A percentile compares a stretch with the other conserved stretches of the same genome.
Evolutionary conservation across 768 basidiomycete species (phyloP).

Genomic region (Tylopilus intermedius): DNA sequence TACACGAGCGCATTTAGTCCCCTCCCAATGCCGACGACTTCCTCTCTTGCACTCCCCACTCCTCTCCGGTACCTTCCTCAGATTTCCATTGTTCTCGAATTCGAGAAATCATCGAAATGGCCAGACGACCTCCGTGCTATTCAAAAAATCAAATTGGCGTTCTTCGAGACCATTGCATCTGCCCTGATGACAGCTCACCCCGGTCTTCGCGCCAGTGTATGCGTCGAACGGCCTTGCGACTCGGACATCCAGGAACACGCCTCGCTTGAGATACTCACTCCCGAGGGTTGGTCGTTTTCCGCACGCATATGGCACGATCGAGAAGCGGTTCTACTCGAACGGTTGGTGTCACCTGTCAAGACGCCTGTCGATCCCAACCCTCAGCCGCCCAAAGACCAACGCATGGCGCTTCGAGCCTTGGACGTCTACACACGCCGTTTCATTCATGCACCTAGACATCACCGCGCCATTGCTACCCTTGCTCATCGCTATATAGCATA

Average conservation of each 20-base stretch:
- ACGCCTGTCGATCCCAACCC: background rate
- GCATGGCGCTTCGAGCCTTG: constrained; percentile 52
- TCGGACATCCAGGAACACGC: constrained; percentile 65
- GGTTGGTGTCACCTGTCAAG: constrained; percentile 48
- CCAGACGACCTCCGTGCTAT: constrained; percentile 91
- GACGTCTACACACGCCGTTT: constrained; percentile 66
- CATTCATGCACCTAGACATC: constrained; percentile 77
- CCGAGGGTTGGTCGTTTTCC: constrained; percentile 84
- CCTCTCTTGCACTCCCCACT: constrained; percentile 47
- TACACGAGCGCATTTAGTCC: constrained; percentile 85
- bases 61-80: constrained; percentile 63
- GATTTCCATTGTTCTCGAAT: constrained; percentile 77
- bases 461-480: constrained; percentile 73
- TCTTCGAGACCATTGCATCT: constrained; percentile 76
- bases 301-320: constrained; percentile 84
- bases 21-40: constrained; percentile 55
- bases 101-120: constrained; percentile 91
- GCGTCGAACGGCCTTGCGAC: constrained; percentile 46
- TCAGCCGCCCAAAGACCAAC: constrained; percentile 38
- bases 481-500: constrained; percentile 78
- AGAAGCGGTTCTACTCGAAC: constrained; percentile 74
- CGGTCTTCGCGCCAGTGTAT: constrained; percentile 55
- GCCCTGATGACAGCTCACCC: constrained; percentile 50
- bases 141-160: constrained; percentile 90
- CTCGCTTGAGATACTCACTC: constrained; percentile 70